Conservation (phyloP, 495 filamentous ascomycete species). For the Parmelia sp. region DNA sequence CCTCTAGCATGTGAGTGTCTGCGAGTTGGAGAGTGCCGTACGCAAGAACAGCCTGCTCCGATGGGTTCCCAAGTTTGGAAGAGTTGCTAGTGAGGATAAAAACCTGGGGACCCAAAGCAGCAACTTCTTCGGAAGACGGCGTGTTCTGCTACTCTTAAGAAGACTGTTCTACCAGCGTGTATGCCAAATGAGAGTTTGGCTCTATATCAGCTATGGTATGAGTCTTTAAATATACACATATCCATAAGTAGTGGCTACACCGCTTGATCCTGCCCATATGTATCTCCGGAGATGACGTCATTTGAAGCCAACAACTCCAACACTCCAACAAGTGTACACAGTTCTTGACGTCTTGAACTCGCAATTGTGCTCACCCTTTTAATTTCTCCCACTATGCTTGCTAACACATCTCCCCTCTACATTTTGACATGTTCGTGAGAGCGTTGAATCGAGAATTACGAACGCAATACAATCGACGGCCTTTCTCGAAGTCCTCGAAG, state of each 20-base stretch:
- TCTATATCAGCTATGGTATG: not conserved
- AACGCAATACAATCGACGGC: slow-evolving; percentile 25
- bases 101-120: not conserved
- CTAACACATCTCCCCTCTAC: not conserved
- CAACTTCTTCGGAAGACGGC: not conserved
- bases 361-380: not conserved
- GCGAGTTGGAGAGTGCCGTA: not conserved
- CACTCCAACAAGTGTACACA: not conserved
- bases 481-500: slow-evolving; percentile 37
- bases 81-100: not conserved
- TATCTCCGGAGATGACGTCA: not conserved
- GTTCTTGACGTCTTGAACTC: not conserved
- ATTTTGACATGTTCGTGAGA: slow-evolving; percentile 18
- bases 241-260: not conserved
- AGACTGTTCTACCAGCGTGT: not conserved
- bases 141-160: not conserved
- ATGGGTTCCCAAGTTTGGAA: not conserved
- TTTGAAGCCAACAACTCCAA: not conserved
- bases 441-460: slow-evolving; percentile 6
- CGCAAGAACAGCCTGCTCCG: not conserved
- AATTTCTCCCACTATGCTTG: not conserved
- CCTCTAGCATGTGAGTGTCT: not conserved
- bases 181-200: not conserved
- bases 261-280: not conserved
- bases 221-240: not conserved